phyloP scores from a whole-genome alignment of 2,329 filamentous ascomycete genomes.

The Hypoxylon sp. region DNA sequence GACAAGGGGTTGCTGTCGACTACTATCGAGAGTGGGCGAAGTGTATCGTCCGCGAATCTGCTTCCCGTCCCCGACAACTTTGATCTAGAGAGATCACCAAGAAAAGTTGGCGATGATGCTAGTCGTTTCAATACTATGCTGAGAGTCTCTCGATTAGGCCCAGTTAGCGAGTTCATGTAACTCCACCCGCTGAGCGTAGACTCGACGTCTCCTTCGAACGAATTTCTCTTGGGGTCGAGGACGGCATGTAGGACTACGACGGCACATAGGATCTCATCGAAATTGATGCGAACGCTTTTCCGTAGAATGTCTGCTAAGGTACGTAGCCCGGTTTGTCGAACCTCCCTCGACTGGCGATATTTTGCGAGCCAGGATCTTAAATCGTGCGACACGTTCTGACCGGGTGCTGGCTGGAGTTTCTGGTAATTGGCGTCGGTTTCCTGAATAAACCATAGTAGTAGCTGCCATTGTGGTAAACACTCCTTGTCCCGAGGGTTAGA shows the following conservation, averaged over 20 bases:
- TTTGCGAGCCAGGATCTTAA: constrained; percentile 26
- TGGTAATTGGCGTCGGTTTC: constrained; percentile 30
- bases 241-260: constrained; percentile 38
- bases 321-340: constrained; percentile 32
- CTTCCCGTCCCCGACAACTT: constrained; percentile 30
- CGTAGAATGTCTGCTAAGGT: constrained; percentile 30
- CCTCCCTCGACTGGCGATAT: constrained; percentile 8
- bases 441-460: constrained; percentile 24
- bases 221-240: constrained; percentile 17
- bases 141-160: constrained; percentile 13
- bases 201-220: constrained; percentile 12
- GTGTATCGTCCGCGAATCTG: constrained; percentile 15
- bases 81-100: constrained; percentile 7
- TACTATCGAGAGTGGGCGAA: constrained; percentile 14
- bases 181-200: constrained; percentile 33
- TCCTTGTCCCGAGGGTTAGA: constrained; percentile 22
- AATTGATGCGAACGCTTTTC: constrained; percentile 4
- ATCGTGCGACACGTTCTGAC: constrained; percentile 3
- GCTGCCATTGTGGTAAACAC: constrained; percentile 33
- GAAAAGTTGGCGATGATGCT: constrained; percentile 8
- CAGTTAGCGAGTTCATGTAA: constrained; percentile 3
- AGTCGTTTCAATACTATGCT: constrained; percentile 24
- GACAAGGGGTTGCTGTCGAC: constrained; percentile 25
- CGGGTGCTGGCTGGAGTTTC: constrained; percentile 24
- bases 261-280: constrained; percentile 32